Evolutionary conservation across 2,329 filamentous ascomycete genomes (phyloP), one percentile per base, ranked within the genome.

Genomic region (Byssothecium circinans): DNA sequence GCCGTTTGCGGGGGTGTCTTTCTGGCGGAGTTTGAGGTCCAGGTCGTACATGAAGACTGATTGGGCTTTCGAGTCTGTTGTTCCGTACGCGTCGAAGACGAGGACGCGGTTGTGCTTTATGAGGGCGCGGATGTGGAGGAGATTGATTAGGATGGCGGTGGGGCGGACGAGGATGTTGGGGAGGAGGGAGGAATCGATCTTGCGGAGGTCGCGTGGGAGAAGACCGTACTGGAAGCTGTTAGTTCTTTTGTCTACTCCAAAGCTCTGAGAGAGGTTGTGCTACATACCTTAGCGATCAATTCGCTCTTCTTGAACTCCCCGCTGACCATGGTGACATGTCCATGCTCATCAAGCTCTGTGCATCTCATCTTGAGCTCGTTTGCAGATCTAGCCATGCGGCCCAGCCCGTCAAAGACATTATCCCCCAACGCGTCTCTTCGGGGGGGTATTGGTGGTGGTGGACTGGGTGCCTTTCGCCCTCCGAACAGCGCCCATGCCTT

Each of bases 231-330:
- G 56, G 20, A 22, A 23, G 17, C 10, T 23, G 40, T 65, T 35
- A 60, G 54, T 42, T 25, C 37, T 43, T 15, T 30, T 14, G 11
- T 39, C 30, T 38, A 17, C 17, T 32, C 23, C 14, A 8, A 22
- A 27, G 6, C 17, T 11, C 15, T 20, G 35, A 4, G 15, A 11
- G 39, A 34, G 4, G 11, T 18, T 40, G 12, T 14, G 1, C 34
- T 29, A 25, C 42, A 43, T 72, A 91, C 89, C 80, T 94, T 96
- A 43, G 91, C 91, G 70, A 96, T 97, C 38, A 99, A 78, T 75
- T 99, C 94, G 63, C 85, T 94, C 79, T 99, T 99, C 75, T 94
- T 95, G 73, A 96, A 97, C 71, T 97, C 94, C 49, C 91, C 90
- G 67, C 95, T 95, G 17, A 95, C 88, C 48, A 97, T 78, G 17